Conservation (phyloP, 495 filamentous ascomycete genomes). For the Neurospora terricola region DNA sequence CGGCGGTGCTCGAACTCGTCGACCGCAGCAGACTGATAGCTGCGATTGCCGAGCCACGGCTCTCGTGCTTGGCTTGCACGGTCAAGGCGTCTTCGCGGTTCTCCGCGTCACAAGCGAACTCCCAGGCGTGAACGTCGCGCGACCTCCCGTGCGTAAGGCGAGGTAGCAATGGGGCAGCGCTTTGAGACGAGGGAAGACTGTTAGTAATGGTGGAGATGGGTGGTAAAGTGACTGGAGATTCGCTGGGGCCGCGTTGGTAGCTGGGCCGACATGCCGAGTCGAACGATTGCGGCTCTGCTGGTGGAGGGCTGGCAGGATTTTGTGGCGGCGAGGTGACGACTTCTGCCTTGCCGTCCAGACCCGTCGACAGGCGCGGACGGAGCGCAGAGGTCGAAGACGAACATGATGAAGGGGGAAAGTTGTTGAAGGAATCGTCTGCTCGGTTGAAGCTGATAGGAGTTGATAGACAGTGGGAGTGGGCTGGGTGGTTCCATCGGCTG, state of each 20-base stretch:
- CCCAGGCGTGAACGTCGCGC: constrained; percentile 75
- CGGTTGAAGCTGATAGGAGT: constrained; percentile 23
- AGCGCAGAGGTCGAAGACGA: constrained; percentile 27
- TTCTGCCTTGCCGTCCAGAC: constrained; percentile 71
- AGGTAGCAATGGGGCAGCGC: constrained; percentile 36
- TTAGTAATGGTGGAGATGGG: constrained; percentile 47
- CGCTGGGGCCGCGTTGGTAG: constrained; percentile 43
- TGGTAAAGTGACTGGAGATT: constrained; percentile 41
- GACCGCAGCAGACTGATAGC: constrained; percentile 66
- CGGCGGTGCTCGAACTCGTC: constrained; percentile 39
- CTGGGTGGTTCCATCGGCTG: constrained; percentile 26
- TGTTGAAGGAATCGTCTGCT: constrained; percentile 29
- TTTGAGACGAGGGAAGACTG: constrained; percentile 35
- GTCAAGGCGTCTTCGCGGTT: constrained; percentile 58
- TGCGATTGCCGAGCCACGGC: constrained; percentile 57
- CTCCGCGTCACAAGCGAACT: constrained; percentile 67
- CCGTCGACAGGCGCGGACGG: constrained; percentile 54
- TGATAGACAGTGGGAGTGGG: constrained; percentile 26
- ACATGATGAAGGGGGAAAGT: constrained; percentile 27
- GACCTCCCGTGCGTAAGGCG: constrained; percentile 55
- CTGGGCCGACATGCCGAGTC: constrained; percentile 44
- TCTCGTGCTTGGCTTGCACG: constrained; percentile 60
- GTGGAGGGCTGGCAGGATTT: constrained; percentile 14
- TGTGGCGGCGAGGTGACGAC: constrained; percentile 54
- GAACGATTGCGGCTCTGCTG: constrained; percentile 30